Evolutionary conservation across 257 asterid genomes (phyloP).

Genomic region (Nicotiana attenuata): DNA sequence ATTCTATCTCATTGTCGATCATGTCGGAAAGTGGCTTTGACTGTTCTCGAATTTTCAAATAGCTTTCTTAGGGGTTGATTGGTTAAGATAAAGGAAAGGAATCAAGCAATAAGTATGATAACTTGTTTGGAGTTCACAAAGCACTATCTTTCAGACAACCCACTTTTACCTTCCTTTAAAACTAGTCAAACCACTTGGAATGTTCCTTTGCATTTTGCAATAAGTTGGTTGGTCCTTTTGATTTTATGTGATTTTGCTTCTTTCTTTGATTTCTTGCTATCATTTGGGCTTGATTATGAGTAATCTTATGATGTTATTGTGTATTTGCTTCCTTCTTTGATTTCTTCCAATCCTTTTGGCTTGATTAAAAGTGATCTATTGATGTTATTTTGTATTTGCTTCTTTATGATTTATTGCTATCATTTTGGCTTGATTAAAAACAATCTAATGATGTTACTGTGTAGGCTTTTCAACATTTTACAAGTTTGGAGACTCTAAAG

Average conservation of each 20-base stretch:
- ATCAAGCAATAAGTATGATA: no score
- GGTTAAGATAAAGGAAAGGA: no score
- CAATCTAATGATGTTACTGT: not conserved
- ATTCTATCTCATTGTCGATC: no score
- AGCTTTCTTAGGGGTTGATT: no score
- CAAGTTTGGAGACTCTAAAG: conserved; percentile 46
- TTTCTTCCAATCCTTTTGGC: not conserved
- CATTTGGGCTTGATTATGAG: not conserved
- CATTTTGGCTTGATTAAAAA: not conserved
- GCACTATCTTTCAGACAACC: not conserved
- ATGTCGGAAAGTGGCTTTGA: no score
- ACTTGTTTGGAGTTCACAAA: no score
- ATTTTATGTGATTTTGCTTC: no score
- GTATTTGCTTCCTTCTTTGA: conserved; percentile 32
- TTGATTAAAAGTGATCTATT: not conserved
- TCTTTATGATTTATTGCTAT: conserved; percentile 22
- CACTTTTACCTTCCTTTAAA: not conserved
- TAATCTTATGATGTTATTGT: not conserved
- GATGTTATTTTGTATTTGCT: conserved; percentile 29
- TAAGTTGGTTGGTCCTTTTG: no score
- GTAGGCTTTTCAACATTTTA: conserved; percentile 30
- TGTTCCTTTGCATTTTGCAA: no score
- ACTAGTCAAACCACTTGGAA: not conserved
- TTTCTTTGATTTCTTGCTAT: conserved; percentile 13
- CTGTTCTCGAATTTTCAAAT: no score